Percentiles rank a stretch among this genome's conserved stretches.
Evolutionary conservation across 352 stramenopile species (phyloP).

Genomic region (Phytopythium kandeliae): DNA sequence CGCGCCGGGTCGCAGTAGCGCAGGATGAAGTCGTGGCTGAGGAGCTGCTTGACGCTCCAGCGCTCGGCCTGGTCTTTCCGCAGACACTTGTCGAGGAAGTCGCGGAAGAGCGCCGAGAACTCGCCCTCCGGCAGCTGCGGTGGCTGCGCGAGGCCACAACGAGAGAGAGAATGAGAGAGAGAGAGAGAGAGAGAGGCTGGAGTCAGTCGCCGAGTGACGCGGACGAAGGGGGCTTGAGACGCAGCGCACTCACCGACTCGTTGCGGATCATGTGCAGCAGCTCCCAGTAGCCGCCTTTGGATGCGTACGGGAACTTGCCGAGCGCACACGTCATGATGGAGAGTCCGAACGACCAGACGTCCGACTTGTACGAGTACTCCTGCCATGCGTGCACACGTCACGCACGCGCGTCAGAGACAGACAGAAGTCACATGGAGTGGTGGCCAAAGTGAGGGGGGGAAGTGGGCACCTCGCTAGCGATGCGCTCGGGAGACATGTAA

Average conservation of each 20-base stretch:
- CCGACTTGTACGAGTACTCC: constrained; percentile 86
- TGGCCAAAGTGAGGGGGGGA: too few species aligned
- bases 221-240: too few species aligned
- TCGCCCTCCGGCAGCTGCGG: constrained; percentile 56
- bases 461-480: constrained; percentile 80
- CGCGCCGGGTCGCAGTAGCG: constrained; percentile 22
- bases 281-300: constrained; percentile 86
- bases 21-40: constrained; percentile 65
- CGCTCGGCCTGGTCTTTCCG: constrained; percentile 74
- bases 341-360: constrained; percentile 83
- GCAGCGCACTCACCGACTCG: constrained; percentile 56
- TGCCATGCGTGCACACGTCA: too few species aligned
- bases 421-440: too few species aligned
- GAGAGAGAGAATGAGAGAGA: too few species aligned
- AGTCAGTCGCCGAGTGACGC: neutral
- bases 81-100: constrained; percentile 80
- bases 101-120: constrained; percentile 69
- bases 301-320: constrained; percentile 85
- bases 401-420: constrained; percentile 4
- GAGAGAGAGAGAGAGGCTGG: too few species aligned
- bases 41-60: constrained; percentile 76
- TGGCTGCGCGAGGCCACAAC: constrained; percentile 30
- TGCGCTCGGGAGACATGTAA: constrained; percentile 94
- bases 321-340: constrained; percentile 89
- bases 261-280: constrained; percentile 88